phyloP scores from a whole-genome alignment of 441 rosid species.

The Croton setiger region DNA sequence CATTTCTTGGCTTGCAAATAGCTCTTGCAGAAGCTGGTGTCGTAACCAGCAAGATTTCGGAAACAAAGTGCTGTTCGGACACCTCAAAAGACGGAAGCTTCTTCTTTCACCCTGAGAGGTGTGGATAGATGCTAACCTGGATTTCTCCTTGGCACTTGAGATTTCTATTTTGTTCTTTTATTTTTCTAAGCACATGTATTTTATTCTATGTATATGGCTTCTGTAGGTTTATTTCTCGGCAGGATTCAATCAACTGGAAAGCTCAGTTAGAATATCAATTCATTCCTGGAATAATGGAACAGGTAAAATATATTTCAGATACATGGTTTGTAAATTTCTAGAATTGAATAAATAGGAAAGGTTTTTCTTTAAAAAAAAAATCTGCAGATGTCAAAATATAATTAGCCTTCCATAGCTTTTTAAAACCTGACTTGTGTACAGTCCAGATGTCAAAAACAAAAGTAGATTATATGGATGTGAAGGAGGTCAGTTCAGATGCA shows the following conservation, averaged over 20 bases:
- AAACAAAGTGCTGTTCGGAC: conserved; percentile 25
- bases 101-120: conserved; percentile 70
- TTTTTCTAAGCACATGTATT: conserved; percentile 1
- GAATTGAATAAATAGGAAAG: conserved; percentile 3
- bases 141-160: background rate
- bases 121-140: conserved; percentile 5
- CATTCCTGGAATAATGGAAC: conserved; percentile 40
- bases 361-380: conserved; percentile 6
- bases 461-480: conserved; percentile 80
- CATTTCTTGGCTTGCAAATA: conserved; percentile 28
- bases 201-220: conserved; percentile 18
- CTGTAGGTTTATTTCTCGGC: conserved; percentile 65
- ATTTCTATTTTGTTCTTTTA: background rate
- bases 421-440: conserved; percentile 83
- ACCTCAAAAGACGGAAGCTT: conserved; percentile 24
- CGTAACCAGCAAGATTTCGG: conserved; percentile 54
- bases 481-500: conserved; percentile 48
- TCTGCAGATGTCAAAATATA: conserved; percentile 15
- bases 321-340: conserved; percentile 12
- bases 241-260: conserved; percentile 81
- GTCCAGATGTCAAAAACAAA: conserved; percentile 94
- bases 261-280: conserved; percentile 68
- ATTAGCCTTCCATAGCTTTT: conserved; percentile 34
- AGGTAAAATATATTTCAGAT: conserved; percentile 50
- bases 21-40: conserved; percentile 91